These are phyloP conservation scores for Pyrenophora graminea DNA, from an alignment of 2,329 filamentous ascomycete genomes.

Conservation along the genomic window DNA sequence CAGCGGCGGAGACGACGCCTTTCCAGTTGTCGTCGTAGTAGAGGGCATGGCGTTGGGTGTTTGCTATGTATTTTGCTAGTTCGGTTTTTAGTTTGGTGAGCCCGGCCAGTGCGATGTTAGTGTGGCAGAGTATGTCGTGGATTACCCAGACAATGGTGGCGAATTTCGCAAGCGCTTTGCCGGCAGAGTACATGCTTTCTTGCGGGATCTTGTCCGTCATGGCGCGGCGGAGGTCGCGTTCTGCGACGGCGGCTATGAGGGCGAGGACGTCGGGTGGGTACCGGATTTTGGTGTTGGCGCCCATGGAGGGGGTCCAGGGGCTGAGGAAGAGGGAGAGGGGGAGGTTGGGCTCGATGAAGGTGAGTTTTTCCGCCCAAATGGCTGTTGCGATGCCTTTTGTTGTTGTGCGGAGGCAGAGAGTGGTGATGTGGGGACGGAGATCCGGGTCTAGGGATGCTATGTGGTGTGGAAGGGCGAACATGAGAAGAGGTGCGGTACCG, in stretches of 20 bases:
- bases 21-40: constrained; percentile 70
- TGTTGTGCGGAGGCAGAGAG: constrained; percentile 72
- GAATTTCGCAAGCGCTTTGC: constrained; percentile 59
- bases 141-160: constrained; percentile 51
- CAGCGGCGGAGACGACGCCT: constrained; percentile 76
- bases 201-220: constrained; percentile 74
- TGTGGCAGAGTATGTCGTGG: constrained; percentile 63
- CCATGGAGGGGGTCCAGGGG: constrained; percentile 68
- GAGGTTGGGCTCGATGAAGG: constrained; percentile 73
- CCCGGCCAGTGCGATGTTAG: constrained; percentile 53
- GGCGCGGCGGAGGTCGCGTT: constrained; percentile 75
- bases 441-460: constrained; percentile 70
- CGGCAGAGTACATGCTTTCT: constrained; percentile 90
- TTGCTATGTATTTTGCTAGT: constrained; percentile 54
- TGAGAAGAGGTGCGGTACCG: constrained; percentile 71
- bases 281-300: constrained; percentile 37
- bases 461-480: constrained; percentile 91
- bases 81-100: constrained; percentile 55
- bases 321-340: constrained; percentile 75
- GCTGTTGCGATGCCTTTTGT: constrained; percentile 82
- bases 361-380: constrained; percentile 63
- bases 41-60: constrained; percentile 54
- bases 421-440: constrained; percentile 55
- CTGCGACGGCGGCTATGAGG: constrained; percentile 65
- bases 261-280: constrained; percentile 59